Evolutionary conservation across 306 rosid species (phyloP).

Genomic region (Dalbergia oliveri): DNA sequence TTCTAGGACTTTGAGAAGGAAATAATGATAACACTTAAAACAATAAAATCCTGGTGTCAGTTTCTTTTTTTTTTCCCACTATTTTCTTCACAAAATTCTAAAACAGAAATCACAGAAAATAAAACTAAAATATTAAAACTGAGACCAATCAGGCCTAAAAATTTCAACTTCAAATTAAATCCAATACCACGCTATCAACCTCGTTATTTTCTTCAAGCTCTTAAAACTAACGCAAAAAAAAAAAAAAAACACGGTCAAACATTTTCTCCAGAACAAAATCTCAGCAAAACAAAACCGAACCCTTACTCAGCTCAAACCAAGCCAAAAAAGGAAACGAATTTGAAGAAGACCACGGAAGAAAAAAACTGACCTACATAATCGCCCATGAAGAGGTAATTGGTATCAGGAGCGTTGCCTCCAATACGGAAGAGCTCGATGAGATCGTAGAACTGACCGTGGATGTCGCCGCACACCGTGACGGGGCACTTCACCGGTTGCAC

Average conservation of each 20-base stretch:
- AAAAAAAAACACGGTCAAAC: not conserved
- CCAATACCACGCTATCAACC: not conserved
- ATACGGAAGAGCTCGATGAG: conserved; percentile 97
- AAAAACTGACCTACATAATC: conserved; percentile 89
- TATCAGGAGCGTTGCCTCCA: conserved; percentile 93
- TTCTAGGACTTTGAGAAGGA: no score
- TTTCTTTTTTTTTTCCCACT: no score
- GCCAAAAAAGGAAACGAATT: not conserved
- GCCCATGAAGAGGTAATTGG: conserved; percentile 97
- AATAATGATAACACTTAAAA: no score
- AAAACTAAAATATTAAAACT: no score
- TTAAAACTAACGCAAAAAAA: not conserved
- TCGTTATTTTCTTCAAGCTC: not conserved
- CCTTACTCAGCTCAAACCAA: no score
- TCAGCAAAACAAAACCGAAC: no score
- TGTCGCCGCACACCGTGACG: conserved; percentile 95
- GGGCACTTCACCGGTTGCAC: conserved; percentile 99
- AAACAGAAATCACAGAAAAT: no score
- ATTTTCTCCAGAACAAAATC: not conserved
- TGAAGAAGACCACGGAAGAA: not conserved
- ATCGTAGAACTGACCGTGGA: conserved; percentile 98
- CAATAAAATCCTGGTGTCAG: no score
- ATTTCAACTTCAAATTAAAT: conserved; percentile 2
- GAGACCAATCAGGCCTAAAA: not conserved
- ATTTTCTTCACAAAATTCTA: no score